Evolutionary conservation across 257 asterid species (phyloP), one percentile per base, ranked within the genome.

Genomic region (Craterostigma plantagineum): DNA sequence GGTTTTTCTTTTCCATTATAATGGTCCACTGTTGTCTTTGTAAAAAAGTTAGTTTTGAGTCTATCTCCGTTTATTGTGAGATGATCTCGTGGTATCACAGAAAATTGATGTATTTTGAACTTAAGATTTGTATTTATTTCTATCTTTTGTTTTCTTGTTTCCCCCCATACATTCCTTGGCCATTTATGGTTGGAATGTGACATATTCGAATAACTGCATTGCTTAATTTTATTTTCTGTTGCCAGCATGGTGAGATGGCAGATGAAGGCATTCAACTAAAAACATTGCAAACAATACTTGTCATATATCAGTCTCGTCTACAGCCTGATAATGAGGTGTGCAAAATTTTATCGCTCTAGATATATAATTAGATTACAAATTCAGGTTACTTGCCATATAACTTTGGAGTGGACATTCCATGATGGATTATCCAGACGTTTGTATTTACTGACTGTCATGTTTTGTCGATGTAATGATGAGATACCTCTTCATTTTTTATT

Each of bases 241-340:
- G 55, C 44, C 75, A 87, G 98, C 98, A 87, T 38, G 75, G 92
- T 63, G 95, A 87, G 68, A 87, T 87, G 92, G 83, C 76, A 36
- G 95, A 87, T 57, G 98, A 87, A 58, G 69, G 74, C 55, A 64
- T 87, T 61, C 98, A 87, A 49, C 83, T 87, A 42, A 87, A 82
- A 74, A 79, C 95, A 55, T 63, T 87, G 61, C 98, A 87, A 57
- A 87, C 98, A 42, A 79, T 87, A 59, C 83, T 87, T 59, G 56
- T 82, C 51, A 65, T 87, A 58, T 82, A 82, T 67, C 98, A 87
- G 53, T 87, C 98, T 52, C 82, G 69, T 51, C 62, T 87, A 44
- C 93, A 62, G 58, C 98, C 98, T 49, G 86, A 87, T 72, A 65
- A 74, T 49, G 95, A 87, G 98, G 98, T 87, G 42, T 66, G 39